Conservation (phyloP, 2,329 filamentous ascomycete species). For the Lachnellula subtilissima region DNA sequence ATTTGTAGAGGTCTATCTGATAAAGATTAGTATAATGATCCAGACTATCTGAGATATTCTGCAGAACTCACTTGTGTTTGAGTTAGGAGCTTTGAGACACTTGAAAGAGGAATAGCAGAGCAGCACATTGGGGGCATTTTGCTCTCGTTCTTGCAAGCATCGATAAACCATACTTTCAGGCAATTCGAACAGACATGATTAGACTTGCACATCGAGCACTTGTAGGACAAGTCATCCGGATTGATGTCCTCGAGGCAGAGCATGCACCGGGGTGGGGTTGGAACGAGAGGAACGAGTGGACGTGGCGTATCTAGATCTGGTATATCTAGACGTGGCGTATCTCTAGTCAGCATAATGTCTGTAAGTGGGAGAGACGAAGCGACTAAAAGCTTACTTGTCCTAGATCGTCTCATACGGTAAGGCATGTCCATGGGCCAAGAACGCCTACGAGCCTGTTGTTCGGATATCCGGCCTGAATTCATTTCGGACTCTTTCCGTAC, state of each 20-base stretch:
- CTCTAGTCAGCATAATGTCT: too few relatives aligned
- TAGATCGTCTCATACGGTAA: too few relatives aligned
- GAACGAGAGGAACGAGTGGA: neutral
- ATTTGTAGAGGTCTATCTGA: conserved; percentile 33
- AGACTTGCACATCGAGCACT: conserved; percentile 6
- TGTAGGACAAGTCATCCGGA: conserved; percentile 2
- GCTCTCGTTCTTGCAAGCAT: conserved; percentile 35
- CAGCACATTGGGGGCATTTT: conserved; percentile 45
- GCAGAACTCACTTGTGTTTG: conserved; percentile 26
- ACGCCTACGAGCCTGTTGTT: too few relatives aligned
- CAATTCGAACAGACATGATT: conserved; percentile 30
- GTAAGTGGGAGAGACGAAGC: too few relatives aligned
- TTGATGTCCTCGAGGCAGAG: conserved; percentile 6
- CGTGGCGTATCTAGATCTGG: too few relatives aligned
- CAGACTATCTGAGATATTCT: neutral
- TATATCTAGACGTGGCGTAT: too few relatives aligned
- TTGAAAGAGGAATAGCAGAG: conserved; percentile 38
- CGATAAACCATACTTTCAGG: conserved; percentile 37
- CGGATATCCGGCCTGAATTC: too few relatives aligned
- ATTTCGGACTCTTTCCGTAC: too few relatives aligned
- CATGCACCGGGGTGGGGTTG: neutral
- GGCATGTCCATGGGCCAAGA: too few relatives aligned
- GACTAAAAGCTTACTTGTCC: too few relatives aligned
- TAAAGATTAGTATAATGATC: neutral
- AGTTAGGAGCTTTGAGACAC: conserved; percentile 33